These are phyloP conservation scores for Phaeosphaeriaceae sp. DNA, from an alignment of 2,329 filamentous ascomycete species.

Conservation along the genomic window DNA sequence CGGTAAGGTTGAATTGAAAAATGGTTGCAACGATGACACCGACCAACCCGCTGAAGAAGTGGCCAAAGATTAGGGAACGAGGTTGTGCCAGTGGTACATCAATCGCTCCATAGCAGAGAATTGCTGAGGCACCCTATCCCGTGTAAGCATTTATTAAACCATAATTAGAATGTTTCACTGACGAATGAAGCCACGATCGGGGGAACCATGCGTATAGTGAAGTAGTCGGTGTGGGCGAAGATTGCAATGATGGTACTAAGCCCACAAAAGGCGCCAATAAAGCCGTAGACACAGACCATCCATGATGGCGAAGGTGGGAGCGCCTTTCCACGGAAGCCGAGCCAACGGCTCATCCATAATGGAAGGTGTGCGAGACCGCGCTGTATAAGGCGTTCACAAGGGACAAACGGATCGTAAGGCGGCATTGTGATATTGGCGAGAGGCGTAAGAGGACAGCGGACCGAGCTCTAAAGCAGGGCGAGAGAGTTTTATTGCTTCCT, in stretches of 20 bases:
- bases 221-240: constrained; percentile 49
- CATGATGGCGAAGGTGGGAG: constrained; percentile 32
- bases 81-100: constrained; percentile 56
- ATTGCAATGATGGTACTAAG: constrained; percentile 51
- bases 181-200: constrained; percentile 52
- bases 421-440: constrained; percentile 21
- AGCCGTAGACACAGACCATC: constrained; percentile 51
- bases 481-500: not conserved
- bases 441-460: not conserved
- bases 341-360: constrained; percentile 69
- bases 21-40: constrained; percentile 55
- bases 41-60: constrained; percentile 52
- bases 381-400: constrained; percentile 38
- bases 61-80: constrained; percentile 53
- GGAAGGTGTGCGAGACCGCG: constrained; percentile 60
- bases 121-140: constrained; percentile 52
- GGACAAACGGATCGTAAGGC: constrained; percentile 34
- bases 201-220: constrained; percentile 49
- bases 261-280: constrained; percentile 53
- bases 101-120: constrained; percentile 56
- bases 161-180: constrained; percentile 12
- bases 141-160: constrained; percentile 6
- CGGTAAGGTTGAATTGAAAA: constrained; percentile 48
- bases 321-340: constrained; percentile 55
- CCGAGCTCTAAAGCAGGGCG: constrained; percentile 5